Evolutionary conservation across 202 grass and related monocot genomes (phyloP), one percentile per base, ranked within the genome.

Genomic region (Hordeum pubiflorum): DNA sequence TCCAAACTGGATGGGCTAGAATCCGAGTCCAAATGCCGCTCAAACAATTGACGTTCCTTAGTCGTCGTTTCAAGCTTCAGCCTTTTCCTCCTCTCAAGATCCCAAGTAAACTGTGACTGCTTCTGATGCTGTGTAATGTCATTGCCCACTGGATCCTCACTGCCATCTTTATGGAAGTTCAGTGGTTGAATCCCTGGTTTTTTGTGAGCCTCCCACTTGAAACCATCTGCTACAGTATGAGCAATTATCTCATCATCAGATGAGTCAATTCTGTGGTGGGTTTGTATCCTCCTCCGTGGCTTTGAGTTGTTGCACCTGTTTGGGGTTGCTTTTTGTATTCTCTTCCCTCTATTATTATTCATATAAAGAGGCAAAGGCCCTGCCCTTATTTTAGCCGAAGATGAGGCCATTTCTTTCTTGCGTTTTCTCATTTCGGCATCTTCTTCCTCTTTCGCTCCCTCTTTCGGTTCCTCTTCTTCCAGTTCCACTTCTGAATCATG

Each of bases 81-180:
- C 33, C 86, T 89, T 89, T 89, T 89, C 60, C 87, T 89, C 75
- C 88, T 89, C 61, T 89, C 88, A 74, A 89, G 88, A 63, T 89
- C 79, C 83, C 83, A 89, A 63, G 88, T 89, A 83, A 89, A 89
- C 6, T 84, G 54, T 10, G 80, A 56, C 58, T 26, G 62, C 75
- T 89, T 89, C 66, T 89, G 88, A 32, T 89, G 40, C 55, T 83
- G 34, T 1, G 88, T 83, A 71, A 7, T 62, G 52, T 71, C 84
- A 46, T 52, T 79, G 38, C 52, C 54, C 68, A 71, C 69, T 70
- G 75, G 41, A 29, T 23, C 57, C n/a, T 40, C 44, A 23, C 44
- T 83, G 41, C 32, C 63, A 70, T 41, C 3, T 86, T 86, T 80
- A 40, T 64, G 32, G 58, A 71, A 64, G 54, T 32, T 70, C 1